These are phyloP conservation scores for Pseudoperonospora humuli DNA, from an alignment of 352 stramenopile genomes.

Conservation along the genomic window DNA sequence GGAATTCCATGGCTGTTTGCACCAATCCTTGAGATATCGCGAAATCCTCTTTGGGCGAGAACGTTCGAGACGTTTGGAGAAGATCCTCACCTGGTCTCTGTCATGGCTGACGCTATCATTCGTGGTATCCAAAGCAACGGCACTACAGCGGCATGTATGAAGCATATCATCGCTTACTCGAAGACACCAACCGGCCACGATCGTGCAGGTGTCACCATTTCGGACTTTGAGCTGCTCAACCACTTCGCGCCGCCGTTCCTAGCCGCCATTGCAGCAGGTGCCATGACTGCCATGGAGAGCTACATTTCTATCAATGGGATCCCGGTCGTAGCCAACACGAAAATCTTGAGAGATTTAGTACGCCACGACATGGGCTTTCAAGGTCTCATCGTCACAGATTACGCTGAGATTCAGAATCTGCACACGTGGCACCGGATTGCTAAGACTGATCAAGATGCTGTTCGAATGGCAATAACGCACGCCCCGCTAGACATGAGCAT, in stretches of 20 bases:
- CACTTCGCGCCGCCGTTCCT: conserved; percentile 81
- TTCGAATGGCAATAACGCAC: conserved; percentile 59
- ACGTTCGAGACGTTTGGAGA: conserved; percentile 93
- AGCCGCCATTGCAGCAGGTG: conserved; percentile 70
- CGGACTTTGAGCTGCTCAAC: conserved; percentile 75
- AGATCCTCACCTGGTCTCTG: conserved; percentile 75
- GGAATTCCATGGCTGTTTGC: conserved; percentile 89
- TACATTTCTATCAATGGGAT: conserved; percentile 91
- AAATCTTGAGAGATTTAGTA: conserved; percentile 76
- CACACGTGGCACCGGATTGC: conserved; percentile 52
- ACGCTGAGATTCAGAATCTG: conserved; percentile 88
- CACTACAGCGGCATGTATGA: conserved; percentile 78
- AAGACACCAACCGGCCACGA: conserved; percentile 80
- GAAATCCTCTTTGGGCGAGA: conserved; percentile 83
- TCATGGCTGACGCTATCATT: conserved; percentile 75
- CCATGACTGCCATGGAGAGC: conserved; percentile 89
- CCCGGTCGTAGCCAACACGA: conserved; percentile 82
- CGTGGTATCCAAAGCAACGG: conserved; percentile 72
- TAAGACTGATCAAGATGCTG: conserved; percentile 40
- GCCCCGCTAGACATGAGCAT: conserved; percentile 90
- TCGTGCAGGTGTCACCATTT: conserved; percentile 61
- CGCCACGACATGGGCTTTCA: conserved; percentile 82
- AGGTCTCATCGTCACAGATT: conserved; percentile 89
- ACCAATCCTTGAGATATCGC: conserved; percentile 81
- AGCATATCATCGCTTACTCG: conserved; percentile 87